Conservation (phyloP, 345 rosid species). For the Heritiera fomes region DNA sequence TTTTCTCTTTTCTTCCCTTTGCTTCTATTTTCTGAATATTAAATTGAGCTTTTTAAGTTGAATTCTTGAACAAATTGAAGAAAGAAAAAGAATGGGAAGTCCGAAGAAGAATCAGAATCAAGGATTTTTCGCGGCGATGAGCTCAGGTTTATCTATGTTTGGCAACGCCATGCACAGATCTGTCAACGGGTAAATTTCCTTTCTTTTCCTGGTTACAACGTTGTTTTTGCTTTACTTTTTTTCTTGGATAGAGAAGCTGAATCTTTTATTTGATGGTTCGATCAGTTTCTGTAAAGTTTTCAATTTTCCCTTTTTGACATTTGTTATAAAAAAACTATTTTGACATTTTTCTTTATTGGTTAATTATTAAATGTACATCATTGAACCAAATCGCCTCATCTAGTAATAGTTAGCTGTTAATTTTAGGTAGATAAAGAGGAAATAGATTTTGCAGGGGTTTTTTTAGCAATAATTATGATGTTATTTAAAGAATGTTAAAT, state of each 20-base stretch:
- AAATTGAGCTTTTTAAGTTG: not conserved
- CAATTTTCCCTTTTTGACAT: not conserved
- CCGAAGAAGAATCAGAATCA: slow-evolving; percentile 50
- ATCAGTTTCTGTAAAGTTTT: not conserved
- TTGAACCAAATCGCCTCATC: too few relatives aligned
- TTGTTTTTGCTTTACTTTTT: not conserved
- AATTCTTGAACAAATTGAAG: not conserved
- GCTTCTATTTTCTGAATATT: not conserved
- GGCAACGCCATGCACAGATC: slow-evolving; percentile 73
- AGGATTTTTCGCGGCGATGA: slow-evolving; percentile 71
- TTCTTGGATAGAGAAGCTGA: not conserved
- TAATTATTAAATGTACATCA: too few relatives aligned
- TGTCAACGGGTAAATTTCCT: slow-evolving; percentile 50
- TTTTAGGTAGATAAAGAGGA: too few relatives aligned
- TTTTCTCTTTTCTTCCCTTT: not conserved
- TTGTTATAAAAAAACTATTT: too few relatives aligned
- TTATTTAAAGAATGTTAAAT: not conserved
- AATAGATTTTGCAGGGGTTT: too few relatives aligned
- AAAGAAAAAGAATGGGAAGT: slow-evolving; percentile 39
- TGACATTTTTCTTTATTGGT: not conserved
- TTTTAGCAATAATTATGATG: too few relatives aligned
- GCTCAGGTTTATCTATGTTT: slow-evolving; percentile 62
- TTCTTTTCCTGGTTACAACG: not conserved
- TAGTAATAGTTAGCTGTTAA: too few relatives aligned
- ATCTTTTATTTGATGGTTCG: not conserved